phyloP scores from a whole-genome alignment of 495 filamentous ascomycete species.

The Aspergillus egyptiacus region DNA sequence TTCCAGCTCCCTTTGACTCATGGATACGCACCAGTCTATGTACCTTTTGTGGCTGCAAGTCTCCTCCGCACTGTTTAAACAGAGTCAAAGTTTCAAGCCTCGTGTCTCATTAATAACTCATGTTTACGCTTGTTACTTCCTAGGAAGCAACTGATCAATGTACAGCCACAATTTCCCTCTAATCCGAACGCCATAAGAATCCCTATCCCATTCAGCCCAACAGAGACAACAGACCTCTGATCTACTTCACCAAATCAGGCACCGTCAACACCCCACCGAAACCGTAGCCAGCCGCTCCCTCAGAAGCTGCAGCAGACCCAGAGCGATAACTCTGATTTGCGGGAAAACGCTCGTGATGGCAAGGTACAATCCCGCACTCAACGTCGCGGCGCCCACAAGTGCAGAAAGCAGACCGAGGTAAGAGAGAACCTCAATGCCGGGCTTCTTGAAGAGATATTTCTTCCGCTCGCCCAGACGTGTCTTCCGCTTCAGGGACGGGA shows the following conservation, averaged over 20 bases:
- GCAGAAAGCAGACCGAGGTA: conserved; percentile 27
- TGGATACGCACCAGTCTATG: too few relatives aligned
- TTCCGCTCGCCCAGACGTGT: conserved; percentile 28
- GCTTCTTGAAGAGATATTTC: conserved; percentile 18
- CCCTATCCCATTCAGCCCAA: too few relatives aligned
- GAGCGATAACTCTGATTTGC: background rate
- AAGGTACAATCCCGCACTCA: conserved; percentile 5
- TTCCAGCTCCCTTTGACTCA: too few relatives aligned
- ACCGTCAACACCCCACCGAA: background rate
- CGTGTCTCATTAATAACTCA: too few relatives aligned
- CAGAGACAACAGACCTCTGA: too few relatives aligned
- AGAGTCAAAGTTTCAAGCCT: too few relatives aligned
- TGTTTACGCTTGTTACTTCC: too few relatives aligned
- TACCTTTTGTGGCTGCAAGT: too few relatives aligned
- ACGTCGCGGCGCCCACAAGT: conserved; percentile 9
- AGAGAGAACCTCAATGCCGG: conserved; percentile 26
- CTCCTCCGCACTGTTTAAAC: too few relatives aligned
- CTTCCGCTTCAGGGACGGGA: conserved; percentile 44
- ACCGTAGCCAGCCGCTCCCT: background rate
- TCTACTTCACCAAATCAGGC: background rate
- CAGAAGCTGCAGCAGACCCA: background rate
- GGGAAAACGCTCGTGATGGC: background rate
- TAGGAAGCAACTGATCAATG: too few relatives aligned
- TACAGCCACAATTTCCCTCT: too few relatives aligned
- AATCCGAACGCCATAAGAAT: too few relatives aligned